Evolutionary conservation across 2,329 filamentous ascomycete species (phyloP), one percentile per base, ranked within the genome.

Genomic region (Leptosphaerulina australis): DNA sequence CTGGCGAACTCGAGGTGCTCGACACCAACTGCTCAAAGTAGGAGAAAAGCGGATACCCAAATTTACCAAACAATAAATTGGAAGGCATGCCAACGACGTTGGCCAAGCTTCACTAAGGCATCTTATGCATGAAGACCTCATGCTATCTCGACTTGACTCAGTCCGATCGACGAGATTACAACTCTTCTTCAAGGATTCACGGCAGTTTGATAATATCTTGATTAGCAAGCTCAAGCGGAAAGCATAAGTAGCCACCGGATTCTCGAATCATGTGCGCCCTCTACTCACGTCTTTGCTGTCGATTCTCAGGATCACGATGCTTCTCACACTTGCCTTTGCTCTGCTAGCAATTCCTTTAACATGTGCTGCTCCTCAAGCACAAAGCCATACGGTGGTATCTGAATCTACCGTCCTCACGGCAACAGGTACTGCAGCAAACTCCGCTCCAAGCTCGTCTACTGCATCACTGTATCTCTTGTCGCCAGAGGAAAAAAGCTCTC

Each of bases 401-500:
- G 34, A 29, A 12, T 25, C 46, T 34, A 22, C 9, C 3, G 14
- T 20, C 18, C 5, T 11, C 3, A 30, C 24, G 15, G 44, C 36
- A 35, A 28, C 8, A 12, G 21, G 5, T 0, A 15, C 5, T 3
- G 21, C 17, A 5, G 17, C 24, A 28, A 9, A 30, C 17, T 24
- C 25, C 9, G 22, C 45, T 24, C 24, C 38, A 14, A 36, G 20
- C 25, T 39, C 50, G 17, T 31, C 44, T 14, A 36, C 50, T 18
- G 35, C 15, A 8, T 44, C 50, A 8, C 26, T 25, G 1, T 30
- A 36, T 22, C 44, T 53, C 10, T 39, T 64, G 22, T 60, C 55
- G 1, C 22, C 50, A 2, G 55, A 53, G 30, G 60, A 64, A 20
- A 50, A 25, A 9, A 59, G 69, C 18, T 68, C 60, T 12, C 47